A percentile compares a stretch with the other conserved stretches of the same genome.
These are phyloP conservation scores for Mucor piriformis DNA, from an alignment of 371 early-diverging fungal species.

Conservation along the genomic window DNA sequence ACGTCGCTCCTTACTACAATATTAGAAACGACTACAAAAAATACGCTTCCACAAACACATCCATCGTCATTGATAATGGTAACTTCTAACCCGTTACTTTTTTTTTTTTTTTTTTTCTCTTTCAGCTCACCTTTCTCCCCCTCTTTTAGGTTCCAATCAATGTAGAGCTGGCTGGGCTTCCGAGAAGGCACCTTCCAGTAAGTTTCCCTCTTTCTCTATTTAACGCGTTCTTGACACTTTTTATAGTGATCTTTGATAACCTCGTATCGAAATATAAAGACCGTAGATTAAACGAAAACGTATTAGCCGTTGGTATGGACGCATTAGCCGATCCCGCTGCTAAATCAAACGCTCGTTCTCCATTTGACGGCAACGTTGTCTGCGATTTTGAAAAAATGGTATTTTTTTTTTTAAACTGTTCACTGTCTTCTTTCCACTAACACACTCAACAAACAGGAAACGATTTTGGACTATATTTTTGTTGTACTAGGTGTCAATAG, in stretches of 20 bases:
- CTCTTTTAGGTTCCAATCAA: slow-evolving; percentile 66
- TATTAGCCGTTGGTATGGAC: slow-evolving; percentile 78
- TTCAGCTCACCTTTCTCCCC: not conserved
- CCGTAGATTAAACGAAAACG: slow-evolving; percentile 61
- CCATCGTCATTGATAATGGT: slow-evolving; percentile 77
- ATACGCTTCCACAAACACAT: slow-evolving; percentile 33
- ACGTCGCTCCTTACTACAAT: slow-evolving; percentile 23
- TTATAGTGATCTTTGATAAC: slow-evolving; percentile 79
- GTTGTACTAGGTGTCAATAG: slow-evolving; percentile 76
- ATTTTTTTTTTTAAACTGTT: slow-evolving; percentile 1
- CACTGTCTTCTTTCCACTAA: not conserved
- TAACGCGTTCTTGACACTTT: not conserved
- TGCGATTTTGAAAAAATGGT: slow-evolving; percentile 75
- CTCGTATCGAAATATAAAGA: slow-evolving; percentile 81
- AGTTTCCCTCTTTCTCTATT: slow-evolving; percentile 4
- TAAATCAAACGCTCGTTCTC: slow-evolving; percentile 69
- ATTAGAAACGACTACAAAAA: slow-evolving; percentile 25
- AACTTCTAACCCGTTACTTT: no score
- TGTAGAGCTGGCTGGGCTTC: slow-evolving; percentile 86
- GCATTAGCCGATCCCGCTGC: slow-evolving; percentile 71
- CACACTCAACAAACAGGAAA: no score
- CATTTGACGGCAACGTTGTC: slow-evolving; percentile 76
- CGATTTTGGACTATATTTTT: slow-evolving; percentile 84
- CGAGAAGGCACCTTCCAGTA: slow-evolving; percentile 65
- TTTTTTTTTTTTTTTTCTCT: not conserved